Percentiles rank a stretch among this genome's conserved stretches.
Evolutionary conservation across 176 grass and related monocot species (phyloP).

Genomic region (Lolium perenne): DNA sequence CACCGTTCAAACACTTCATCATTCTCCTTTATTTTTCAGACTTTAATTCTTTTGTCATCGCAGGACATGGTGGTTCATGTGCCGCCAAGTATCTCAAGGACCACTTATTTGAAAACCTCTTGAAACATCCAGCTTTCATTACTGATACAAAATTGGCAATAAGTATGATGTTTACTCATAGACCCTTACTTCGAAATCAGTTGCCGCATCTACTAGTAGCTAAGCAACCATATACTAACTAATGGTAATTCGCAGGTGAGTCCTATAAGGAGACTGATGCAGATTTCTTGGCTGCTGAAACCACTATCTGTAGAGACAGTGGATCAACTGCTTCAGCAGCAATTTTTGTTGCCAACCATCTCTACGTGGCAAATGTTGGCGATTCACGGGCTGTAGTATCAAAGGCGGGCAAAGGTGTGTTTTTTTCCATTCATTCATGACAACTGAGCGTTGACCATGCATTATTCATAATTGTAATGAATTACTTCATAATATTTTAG

Average conservation of each 20-base stretch:
- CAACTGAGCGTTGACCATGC: constrained; percentile 13
- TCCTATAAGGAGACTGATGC: constrained; percentile 75
- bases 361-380: constrained; percentile 94
- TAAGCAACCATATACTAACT: constrained; percentile 30
- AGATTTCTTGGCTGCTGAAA: constrained; percentile 77
- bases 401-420: constrained; percentile 78
- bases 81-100: constrained; percentile 82
- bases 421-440: not conserved
- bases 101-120: constrained; percentile 81
- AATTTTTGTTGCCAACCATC: constrained; percentile 70
- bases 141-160: constrained; percentile 81
- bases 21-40: constrained; percentile 30
- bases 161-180: constrained; percentile 58
- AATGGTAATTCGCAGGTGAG: constrained; percentile 68
- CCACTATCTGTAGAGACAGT: constrained; percentile 64
- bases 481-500: constrained; percentile 15
- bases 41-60: constrained; percentile 41
- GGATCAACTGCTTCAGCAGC: constrained; percentile 92
- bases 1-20: constrained; percentile 17
- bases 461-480: constrained; percentile 16
- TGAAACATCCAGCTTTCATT: constrained; percentile 79
- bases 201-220: constrained; percentile 22
- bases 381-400: constrained; percentile 89
- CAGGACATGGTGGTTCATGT: constrained; percentile 87
- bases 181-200: constrained; percentile 26